phyloP scores from a whole-genome alignment of 2,329 filamentous ascomycete genomes.

The Bimuria novae-zelandiae region DNA sequence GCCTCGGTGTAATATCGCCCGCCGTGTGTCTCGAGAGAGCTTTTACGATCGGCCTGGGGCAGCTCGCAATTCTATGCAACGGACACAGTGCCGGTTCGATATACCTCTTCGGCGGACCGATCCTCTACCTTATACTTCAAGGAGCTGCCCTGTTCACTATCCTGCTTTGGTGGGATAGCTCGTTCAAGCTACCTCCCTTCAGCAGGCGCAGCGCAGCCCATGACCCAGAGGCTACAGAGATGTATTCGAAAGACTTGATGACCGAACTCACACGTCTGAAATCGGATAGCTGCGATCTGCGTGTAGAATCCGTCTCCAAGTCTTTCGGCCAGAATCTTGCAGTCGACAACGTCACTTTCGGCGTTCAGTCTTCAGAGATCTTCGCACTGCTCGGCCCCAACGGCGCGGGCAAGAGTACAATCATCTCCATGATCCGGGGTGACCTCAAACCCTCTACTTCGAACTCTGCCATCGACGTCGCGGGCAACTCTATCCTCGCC shows the following conservation, averaged over 20 bases:
- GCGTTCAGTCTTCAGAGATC: conserved; percentile 75
- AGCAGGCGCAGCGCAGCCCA: conserved; percentile 45
- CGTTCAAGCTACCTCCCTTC: conserved; percentile 54
- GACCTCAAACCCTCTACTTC: conserved; percentile 71
- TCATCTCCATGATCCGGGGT: conserved; percentile 82
- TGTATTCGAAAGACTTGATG: conserved; percentile 60
- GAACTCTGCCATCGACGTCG: conserved; percentile 75
- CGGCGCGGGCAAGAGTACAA: conserved; percentile 87
- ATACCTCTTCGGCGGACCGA: conserved; percentile 77
- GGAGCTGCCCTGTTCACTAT: conserved; percentile 69
- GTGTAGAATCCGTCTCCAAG: conserved; percentile 77
- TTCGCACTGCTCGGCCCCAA: conserved; percentile 90
- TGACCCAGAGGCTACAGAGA: conserved; percentile 58
- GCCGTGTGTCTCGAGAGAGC: conserved; percentile 24
- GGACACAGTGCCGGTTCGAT: conserved; percentile 63
- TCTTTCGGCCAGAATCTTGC: conserved; percentile 65
- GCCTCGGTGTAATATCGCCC: conserved; percentile 28
- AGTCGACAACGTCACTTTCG: conserved; percentile 83
- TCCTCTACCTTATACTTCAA: conserved; percentile 79
- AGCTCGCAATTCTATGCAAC: conserved; percentile 79
- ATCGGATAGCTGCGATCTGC: conserved; percentile 72
- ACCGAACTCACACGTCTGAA: conserved; percentile 65
- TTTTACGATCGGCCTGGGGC: conserved; percentile 27
- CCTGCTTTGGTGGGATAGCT: conserved; percentile 57
- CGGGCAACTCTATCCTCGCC: conserved; percentile 71